Conservation (phyloP, 2,329 filamentous ascomycete species). For the Colletotrichum liaoningense region DNA sequence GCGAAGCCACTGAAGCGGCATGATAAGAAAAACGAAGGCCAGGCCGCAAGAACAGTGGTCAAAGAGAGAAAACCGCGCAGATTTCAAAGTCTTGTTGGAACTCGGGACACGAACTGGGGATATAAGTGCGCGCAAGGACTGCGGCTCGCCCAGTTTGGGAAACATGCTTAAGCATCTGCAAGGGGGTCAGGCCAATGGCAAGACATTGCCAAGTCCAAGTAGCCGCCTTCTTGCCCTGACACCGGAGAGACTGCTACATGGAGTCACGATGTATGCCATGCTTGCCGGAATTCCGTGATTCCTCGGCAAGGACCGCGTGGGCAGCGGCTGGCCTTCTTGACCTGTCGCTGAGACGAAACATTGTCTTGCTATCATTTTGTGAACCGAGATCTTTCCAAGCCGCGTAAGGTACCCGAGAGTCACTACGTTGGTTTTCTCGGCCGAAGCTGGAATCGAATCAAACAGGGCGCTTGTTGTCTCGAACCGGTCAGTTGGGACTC, state of each 20-base stretch:
- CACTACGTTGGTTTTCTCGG: too few species aligned
- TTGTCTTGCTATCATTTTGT: too few species aligned
- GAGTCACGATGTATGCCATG: neutral
- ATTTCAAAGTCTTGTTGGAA: neutral
- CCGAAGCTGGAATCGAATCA: neutral
- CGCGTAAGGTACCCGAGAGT: too few species aligned
- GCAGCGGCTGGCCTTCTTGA: neutral
- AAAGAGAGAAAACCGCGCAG: too few species aligned
- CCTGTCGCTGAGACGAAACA: neutral
- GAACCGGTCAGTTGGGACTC: neutral
- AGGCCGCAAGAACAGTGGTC: neutral
- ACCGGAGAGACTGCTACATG: fast-evolving
- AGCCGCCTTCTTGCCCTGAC: neutral
- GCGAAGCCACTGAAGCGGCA: neutral
- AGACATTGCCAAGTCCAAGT: neutral
- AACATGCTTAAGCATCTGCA: neutral
- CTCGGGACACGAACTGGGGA: neutral
- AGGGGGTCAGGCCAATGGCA: neutral
- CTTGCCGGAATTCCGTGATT: neutral
- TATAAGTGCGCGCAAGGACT: neutral
- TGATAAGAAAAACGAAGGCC: neutral
- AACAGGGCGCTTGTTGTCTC: neutral
- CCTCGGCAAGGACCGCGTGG: neutral
- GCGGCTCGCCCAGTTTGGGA: neutral
- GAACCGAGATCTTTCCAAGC: too few species aligned